phyloP scores from a whole-genome alignment of 495 filamentous ascomycete genomes.

The Daldinia bambusicola region DNA sequence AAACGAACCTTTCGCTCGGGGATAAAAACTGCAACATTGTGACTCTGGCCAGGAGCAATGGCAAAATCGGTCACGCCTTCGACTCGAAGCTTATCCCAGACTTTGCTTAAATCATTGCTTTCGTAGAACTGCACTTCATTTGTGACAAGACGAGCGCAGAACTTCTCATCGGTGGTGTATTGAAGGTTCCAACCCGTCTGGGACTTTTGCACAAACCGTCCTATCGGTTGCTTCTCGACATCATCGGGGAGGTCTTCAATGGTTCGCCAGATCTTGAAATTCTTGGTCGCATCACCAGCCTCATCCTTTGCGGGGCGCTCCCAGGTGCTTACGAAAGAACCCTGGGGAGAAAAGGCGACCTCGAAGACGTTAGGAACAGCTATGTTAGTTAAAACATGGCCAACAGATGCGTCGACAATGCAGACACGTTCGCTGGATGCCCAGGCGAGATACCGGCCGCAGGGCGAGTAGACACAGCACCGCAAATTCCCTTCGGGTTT shows the following conservation, averaged over 20 bases:
- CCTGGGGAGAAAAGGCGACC: slow-evolving; percentile 89
- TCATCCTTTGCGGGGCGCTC: slow-evolving; percentile 92
- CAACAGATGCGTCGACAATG: slow-evolving; percentile 82
- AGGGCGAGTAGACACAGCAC: slow-evolving; percentile 93
- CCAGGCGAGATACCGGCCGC: slow-evolving; percentile 95
- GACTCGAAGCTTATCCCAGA: slow-evolving; percentile 93
- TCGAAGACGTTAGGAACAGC: slow-evolving; percentile 87
- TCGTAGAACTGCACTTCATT: slow-evolving; percentile 98
- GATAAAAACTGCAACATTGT: slow-evolving; percentile 91
- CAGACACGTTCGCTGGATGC: slow-evolving; percentile 88
- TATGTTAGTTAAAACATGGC: slow-evolving; percentile 78
- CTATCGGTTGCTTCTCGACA: slow-evolving; percentile 76
- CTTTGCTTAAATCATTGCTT: slow-evolving; percentile 80
- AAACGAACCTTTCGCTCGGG: slow-evolving; percentile 87
- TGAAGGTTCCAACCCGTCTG: slow-evolving; percentile 98
- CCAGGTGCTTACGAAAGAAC: slow-evolving; percentile 95
- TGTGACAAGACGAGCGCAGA: slow-evolving; percentile 91
- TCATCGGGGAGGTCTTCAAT: slow-evolving; percentile 65
- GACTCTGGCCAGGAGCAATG: slow-evolving; percentile 84
- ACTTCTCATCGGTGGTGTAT: slow-evolving; percentile 90
- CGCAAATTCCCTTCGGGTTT: slow-evolving; percentile 93
- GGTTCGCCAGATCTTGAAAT: slow-evolving; percentile 94
- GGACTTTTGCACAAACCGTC: slow-evolving; percentile 91
- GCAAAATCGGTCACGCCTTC: slow-evolving; percentile 94
- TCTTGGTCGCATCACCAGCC: slow-evolving; percentile 90